Base-by-base conservation (phyloP, 179 eudicot genomes). In the Heliamphora pulchella region DNA sequence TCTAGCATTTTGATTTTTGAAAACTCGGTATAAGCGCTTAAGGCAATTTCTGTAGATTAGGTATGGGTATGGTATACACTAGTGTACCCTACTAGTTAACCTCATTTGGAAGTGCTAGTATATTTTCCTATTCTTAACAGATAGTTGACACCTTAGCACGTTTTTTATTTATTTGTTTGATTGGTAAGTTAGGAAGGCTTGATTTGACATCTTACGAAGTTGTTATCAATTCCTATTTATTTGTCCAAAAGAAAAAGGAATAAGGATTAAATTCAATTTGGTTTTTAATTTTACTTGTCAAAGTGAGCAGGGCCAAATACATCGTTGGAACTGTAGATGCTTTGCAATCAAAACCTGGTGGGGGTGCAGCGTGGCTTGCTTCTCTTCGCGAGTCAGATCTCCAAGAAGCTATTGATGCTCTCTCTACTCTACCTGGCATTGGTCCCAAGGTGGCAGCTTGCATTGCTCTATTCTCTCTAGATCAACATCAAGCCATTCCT, bases 361-460 rank as follows among this genome's bases (percentile, higher is more conserved):
- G 98, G 54, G 98, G 98, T 83, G 82, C 65, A 66, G 80, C 87
- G 80, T 95, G 98, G 98, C 97, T 95, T 81, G 80, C 85, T 75
- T 90, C 97, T 59, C 92, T 95, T 53, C 93, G 98, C 76, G 81
- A 84, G 75, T 81, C 76, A 70, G 88, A 87, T 82, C 97, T 91
- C 71, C 90, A 89, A 75, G 93, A 86, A 76, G 95, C 85, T 8
- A 86, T 95, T 78, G 87, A 80, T 77, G 88, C 90, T 51, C 90
- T 95, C 43, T 87, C 78, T 63, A 91, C 89, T 68, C 83, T 95
- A 68, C 93, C 98, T 67, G 98, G 98, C 75, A 98, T 95, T 58
- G 98, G 98, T 79, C 98, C 98, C 20, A 95, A 95, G 85, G 98
- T 95, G 80, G 98, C 98, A 77, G 95, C 98, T 2, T 93, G 98